phyloP scores from a whole-genome alignment of 768 basidiomycete species.

The Galerina sulciceps region DNA sequence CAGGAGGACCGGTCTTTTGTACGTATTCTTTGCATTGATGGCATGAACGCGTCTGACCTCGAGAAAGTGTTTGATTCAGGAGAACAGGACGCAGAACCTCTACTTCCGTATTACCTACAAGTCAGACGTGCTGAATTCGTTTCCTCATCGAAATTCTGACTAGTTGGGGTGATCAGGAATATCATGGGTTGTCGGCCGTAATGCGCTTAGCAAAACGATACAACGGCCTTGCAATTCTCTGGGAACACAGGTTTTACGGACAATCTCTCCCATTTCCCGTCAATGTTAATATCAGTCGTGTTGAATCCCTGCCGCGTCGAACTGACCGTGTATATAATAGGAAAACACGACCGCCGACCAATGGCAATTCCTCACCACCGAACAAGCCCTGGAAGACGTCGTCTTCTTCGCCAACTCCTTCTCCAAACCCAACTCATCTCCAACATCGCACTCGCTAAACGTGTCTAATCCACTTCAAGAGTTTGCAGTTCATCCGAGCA shows the following conservation, averaged over 20 bases:
- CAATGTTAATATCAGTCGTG: conserved; percentile 32
- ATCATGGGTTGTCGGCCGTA: conserved; percentile 50
- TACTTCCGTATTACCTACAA: conserved; percentile 50
- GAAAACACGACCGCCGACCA: conserved; percentile 48
- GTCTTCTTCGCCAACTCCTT: conserved; percentile 53
- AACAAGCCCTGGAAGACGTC: conserved; percentile 54
- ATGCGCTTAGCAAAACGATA: conserved; percentile 53
- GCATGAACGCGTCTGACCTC: not conserved
- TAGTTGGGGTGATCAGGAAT: conserved; percentile 32
- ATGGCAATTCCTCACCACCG: conserved; percentile 51
- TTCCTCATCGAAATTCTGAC: not conserved
- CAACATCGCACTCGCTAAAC: not conserved
- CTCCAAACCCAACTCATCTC: conserved; percentile 1
- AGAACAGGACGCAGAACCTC: conserved; percentile 51
- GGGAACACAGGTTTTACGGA: conserved; percentile 57
- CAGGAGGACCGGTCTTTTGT: conserved; percentile 54
- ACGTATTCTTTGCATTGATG: conserved; percentile 14
- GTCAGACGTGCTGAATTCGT: not conserved
- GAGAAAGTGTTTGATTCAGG: conserved; percentile 52
- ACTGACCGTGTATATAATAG: conserved; percentile 20
- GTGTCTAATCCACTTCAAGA: conserved; percentile 1
- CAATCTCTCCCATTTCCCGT: conserved; percentile 51
- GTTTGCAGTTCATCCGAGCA: conserved; percentile 42
- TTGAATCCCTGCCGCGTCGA: too few species aligned
- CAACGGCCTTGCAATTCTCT: conserved; percentile 49